A percentile compares a stretch with the other conserved stretches of the same genome.
Conservation (phyloP, 1,284 basidiomycete species). For the Rhodotorula sp. region DNA sequence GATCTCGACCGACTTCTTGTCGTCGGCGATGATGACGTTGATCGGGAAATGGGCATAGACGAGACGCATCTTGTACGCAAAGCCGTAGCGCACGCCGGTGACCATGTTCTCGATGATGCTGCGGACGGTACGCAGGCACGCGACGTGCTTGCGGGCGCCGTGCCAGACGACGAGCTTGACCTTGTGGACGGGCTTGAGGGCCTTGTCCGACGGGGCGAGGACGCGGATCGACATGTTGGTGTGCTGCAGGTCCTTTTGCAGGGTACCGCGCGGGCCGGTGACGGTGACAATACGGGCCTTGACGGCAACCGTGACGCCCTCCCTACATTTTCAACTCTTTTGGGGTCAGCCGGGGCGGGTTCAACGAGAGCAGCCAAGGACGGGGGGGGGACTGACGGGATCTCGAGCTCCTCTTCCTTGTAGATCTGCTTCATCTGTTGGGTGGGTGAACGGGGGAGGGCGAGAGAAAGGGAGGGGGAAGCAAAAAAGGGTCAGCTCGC, state of each 20-base stretch:
- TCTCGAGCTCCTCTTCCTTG: slow-evolving; percentile 87
- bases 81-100: slow-evolving; percentile 95
- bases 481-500: background rate
- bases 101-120: slow-evolving; percentile 97
- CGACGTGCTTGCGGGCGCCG: slow-evolving; percentile 96
- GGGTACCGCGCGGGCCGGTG: slow-evolving; percentile 80
- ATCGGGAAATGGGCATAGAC: slow-evolving; percentile 99
- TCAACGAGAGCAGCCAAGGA: no score
- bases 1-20: slow-evolving; percentile 81
- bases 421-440: slow-evolving; percentile 81
- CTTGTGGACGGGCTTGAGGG: slow-evolving; percentile 57
- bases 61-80: slow-evolving; percentile 97
- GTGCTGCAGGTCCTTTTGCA: slow-evolving; percentile 87
- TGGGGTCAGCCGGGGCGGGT: background rate
- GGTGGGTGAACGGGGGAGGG: no score
- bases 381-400: slow-evolving; percentile 57
- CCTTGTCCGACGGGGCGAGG: slow-evolving; percentile 59
- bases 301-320: slow-evolving; percentile 75
- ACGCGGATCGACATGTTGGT: slow-evolving; percentile 95
- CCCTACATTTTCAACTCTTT: no score
- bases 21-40: slow-evolving; percentile 93
- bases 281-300: slow-evolving; percentile 88
- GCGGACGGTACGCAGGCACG: slow-evolving; percentile 93
- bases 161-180: slow-evolving; percentile 96
- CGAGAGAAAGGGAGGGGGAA: no score